Percentiles rank a stretch among this genome's conserved stretches.
Conservation (phyloP, 2,329 filamentous ascomycete species). For the Fusarium sp. region DNA sequence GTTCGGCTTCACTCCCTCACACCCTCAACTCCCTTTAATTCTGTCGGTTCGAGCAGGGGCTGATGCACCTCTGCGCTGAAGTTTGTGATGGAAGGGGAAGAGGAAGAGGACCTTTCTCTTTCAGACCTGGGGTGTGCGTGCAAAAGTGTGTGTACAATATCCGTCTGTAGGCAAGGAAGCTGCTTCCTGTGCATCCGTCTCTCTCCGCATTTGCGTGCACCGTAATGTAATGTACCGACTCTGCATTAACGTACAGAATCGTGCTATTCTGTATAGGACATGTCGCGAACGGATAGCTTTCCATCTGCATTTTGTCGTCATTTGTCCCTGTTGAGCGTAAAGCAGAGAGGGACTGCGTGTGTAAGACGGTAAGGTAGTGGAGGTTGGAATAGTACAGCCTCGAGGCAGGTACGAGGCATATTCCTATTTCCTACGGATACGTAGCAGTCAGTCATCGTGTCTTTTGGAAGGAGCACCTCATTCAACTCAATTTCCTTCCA, state of each 20-base stretch:
- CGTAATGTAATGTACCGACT: conserved; percentile 39
- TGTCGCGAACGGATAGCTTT: conserved; percentile 7
- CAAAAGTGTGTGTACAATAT: conserved; percentile 13
- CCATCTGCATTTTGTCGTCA: conserved; percentile 31
- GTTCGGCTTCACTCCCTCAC: conserved; percentile 30
- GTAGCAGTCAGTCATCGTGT: background rate
- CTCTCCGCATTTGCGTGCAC: conserved; percentile 37
- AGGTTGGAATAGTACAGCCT: conserved; percentile 4
- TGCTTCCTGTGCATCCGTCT: conserved; percentile 30
- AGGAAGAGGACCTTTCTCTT: conserved; percentile 22
- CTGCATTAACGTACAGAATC: conserved; percentile 16
- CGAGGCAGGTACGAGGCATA: conserved; percentile 27
- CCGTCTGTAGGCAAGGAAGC: conserved; percentile 8
- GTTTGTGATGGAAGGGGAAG: background rate
- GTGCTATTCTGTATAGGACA: background rate
- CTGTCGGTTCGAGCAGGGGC: conserved; percentile 30
- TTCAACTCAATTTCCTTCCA: conserved; percentile 32
- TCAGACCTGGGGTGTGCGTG: conserved; percentile 2
- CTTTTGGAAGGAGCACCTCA: conserved; percentile 24
- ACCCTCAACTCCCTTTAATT: conserved; percentile 33
- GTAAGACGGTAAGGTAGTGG: background rate
- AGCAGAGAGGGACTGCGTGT: conserved; percentile 1
- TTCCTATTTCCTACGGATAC: conserved; percentile 1
- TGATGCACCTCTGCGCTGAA: conserved; percentile 31
- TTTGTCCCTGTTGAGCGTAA: conserved; percentile 10